phyloP scores from a whole-genome alignment of 2,329 filamentous ascomycete genomes.

The Penicillium griseofulvum region DNA sequence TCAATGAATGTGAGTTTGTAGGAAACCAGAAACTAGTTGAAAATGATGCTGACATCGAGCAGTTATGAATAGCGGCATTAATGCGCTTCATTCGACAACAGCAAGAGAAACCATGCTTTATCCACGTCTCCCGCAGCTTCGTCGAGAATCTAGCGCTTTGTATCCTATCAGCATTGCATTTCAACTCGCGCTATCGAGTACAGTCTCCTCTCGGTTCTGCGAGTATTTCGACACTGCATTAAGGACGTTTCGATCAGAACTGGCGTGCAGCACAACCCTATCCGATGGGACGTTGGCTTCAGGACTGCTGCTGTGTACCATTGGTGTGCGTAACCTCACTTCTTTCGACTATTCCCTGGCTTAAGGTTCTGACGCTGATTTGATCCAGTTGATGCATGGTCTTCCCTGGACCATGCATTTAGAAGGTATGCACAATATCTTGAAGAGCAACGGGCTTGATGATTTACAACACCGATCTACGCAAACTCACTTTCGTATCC shows the following conservation, averaged over 20 bases:
- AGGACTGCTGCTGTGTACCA: slow-evolving; percentile 32
- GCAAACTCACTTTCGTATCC: slow-evolving; percentile 18
- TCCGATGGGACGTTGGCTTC: slow-evolving; percentile 31
- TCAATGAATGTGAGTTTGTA: slow-evolving; percentile 24
- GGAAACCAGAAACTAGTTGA: neutral
- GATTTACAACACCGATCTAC: neutral
- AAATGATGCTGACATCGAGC: neutral
- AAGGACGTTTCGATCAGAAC: slow-evolving; percentile 27
- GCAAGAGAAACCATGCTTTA: slow-evolving; percentile 21
- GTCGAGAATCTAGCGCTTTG: slow-evolving; percentile 26
- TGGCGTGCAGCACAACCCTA: slow-evolving; percentile 22
- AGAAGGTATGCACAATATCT: slow-evolving; percentile 32
- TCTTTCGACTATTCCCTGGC: neutral
- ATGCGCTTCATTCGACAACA: slow-evolving; percentile 29
- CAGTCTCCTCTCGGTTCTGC: slow-evolving; percentile 20
- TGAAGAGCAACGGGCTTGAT: slow-evolving; percentile 19
- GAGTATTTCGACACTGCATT: slow-evolving; percentile 30
- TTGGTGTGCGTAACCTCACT: slow-evolving; percentile 24
- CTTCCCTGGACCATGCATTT: slow-evolving; percentile 34
- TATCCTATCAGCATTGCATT: slow-evolving; percentile 31
- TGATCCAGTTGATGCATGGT: slow-evolving; percentile 28
- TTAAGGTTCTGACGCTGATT: slow-evolving; percentile 1
- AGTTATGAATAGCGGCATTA: slow-evolving; percentile 29
- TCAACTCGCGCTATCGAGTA: slow-evolving; percentile 22
- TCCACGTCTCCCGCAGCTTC: slow-evolving; percentile 20